Conservation (phyloP, 495 filamentous ascomycete species). For the Paragyromitra xinjiangensis region DNA sequence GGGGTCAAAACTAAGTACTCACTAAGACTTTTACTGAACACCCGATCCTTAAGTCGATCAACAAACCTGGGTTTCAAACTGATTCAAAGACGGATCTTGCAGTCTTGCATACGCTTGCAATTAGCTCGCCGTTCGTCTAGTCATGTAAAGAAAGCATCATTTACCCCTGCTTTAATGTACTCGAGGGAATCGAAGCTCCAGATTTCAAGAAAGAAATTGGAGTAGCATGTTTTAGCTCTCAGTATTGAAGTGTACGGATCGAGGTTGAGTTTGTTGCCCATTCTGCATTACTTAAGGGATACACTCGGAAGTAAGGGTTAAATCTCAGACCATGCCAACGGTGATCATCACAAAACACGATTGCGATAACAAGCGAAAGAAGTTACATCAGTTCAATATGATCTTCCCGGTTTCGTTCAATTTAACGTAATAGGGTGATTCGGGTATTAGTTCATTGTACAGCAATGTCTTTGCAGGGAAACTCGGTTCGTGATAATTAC, state of each 20-base stretch:
- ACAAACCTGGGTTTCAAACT: not conserved
- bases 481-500: not conserved
- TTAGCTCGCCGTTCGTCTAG: not conserved
- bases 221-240: not conserved
- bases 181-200: not conserved
- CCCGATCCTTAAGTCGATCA: not conserved
- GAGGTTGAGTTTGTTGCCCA: not conserved
- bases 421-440: not conserved
- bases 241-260: not conserved
- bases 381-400: too few relatives aligned
- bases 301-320: constrained; percentile 17
- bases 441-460: not conserved
- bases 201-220: not conserved
- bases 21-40: not conserved
- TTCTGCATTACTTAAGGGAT: constrained; percentile 10
- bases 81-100: not conserved
- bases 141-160: not conserved
- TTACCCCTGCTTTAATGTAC: not conserved
- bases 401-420: too few relatives aligned
- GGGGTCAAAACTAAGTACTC: not conserved
- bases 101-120: not conserved
- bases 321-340: not conserved
- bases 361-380: not conserved
- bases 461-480: not conserved
- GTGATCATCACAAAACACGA: not conserved